Evolutionary conservation across 495 filamentous ascomycete species (phyloP), one percentile per base, ranked within the genome.

Genomic region (Cenococcum geophilum): DNA sequence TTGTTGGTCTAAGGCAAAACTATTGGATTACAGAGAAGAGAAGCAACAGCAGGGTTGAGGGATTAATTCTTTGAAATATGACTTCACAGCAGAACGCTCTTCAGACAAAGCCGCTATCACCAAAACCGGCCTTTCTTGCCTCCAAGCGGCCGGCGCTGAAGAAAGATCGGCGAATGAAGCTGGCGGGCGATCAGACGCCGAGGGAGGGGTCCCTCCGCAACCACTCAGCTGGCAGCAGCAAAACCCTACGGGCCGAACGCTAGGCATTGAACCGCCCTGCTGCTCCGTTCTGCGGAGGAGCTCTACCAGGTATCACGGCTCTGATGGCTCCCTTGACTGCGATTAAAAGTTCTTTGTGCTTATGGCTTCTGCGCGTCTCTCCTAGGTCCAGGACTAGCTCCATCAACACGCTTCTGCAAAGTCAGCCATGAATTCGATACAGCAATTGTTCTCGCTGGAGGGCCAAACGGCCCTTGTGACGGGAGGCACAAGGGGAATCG

Each of bases 401-500:
- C 18, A 52, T 32, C 43, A n/a, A 25, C 43, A 61, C 22, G 37
- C 25, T 20, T 55, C 8, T 57, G 61, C 57, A 36, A 55, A 23
- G 22, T 34, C 52, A n/a, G 40, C 5, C 18, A 76, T 76, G 74
- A 18, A 68, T 16, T 67, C 71, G 0, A 59, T 76, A 16, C 68
- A 69, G 55, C 58, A 75, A 53, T 61, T 76, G 11, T 76, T 76
- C 64, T 74, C 71, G 8, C 68, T 76, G 1, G 61, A 74, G 48
- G 84, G 83, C 59, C 82, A 89, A 69, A 95, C 88, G 9, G 92
- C 92, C 36, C 74, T 96, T 50, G 78, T 96, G 35, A 97, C 92
- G 0, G 92, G 92, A 27, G 89, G 89, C 55, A 93, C 90, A 16
- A 78, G 92, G 55, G 92, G 92, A 22, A 95, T 97, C 55, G 92